phyloP scores from a whole-genome alignment of 1,284 basidiomycete species.

The Meira nashicola region DNA sequence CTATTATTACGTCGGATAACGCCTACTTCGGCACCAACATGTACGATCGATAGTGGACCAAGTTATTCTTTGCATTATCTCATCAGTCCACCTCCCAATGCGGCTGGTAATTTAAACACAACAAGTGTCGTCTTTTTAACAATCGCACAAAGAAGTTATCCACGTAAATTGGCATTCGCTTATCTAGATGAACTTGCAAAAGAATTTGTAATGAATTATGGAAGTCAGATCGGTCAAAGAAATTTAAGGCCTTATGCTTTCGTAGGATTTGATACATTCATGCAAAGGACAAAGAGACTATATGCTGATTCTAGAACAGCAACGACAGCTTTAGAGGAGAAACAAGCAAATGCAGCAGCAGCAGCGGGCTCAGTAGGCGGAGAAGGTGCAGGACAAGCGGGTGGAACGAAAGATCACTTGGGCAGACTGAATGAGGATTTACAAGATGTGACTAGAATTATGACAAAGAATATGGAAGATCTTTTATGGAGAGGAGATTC shows the following conservation, averaged over 20 bases:
- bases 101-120: slow-evolving; percentile 18
- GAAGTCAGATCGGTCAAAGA: slow-evolving; percentile 41
- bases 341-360: slow-evolving; percentile 16
- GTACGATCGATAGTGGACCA: slow-evolving; percentile 87
- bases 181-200: slow-evolving; percentile 95
- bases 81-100: slow-evolving; percentile 59
- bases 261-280: slow-evolving; percentile 70
- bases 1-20: slow-evolving; percentile 84
- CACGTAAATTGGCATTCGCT: slow-evolving; percentile 92
- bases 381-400: slow-evolving; percentile 10
- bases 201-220: slow-evolving; percentile 65
- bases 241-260: slow-evolving; percentile 48
- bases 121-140: slow-evolving; percentile 78
- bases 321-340: slow-evolving; percentile 60
- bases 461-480: slow-evolving; percentile 99
- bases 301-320: slow-evolving; percentile 91
- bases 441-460: slow-evolving; percentile 95
- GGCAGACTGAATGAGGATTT: slow-evolving; percentile 91
- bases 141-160: slow-evolving; percentile 94
- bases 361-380: neutral
- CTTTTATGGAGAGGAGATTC: slow-evolving; percentile 95
- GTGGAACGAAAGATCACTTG: slow-evolving; percentile 60
- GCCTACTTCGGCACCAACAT: slow-evolving; percentile 85
- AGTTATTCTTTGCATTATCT: slow-evolving; percentile 67
- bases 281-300: slow-evolving; percentile 91